Evolutionary conservation across 2,329 filamentous ascomycete genomes (phyloP).

Genomic region (Fusarium metavorans): DNA sequence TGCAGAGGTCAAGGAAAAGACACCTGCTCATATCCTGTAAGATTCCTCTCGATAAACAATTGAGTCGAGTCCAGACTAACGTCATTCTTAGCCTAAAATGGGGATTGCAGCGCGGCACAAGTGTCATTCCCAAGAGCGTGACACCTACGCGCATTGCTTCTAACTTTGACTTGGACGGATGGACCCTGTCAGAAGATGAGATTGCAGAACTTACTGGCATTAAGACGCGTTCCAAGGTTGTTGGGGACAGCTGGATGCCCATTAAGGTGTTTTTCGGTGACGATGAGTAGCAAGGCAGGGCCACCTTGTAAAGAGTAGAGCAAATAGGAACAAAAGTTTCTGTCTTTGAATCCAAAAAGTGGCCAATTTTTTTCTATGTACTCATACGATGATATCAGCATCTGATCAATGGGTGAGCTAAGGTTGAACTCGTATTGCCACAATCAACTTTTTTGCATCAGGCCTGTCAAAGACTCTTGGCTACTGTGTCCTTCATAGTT

Average conservation of each 20-base stretch:
- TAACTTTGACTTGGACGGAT: conserved; percentile 23
- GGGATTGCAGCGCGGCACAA: conserved; percentile 19
- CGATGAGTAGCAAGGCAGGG: background rate
- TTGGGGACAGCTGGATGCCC: conserved; percentile 20
- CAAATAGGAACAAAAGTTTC: background rate
- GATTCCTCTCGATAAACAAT: background rate
- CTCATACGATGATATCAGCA: background rate
- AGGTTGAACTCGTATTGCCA: background rate
- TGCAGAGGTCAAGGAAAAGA: conserved; percentile 12
- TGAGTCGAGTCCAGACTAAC: background rate
- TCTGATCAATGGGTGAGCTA: background rate
- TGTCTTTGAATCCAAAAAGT: background rate
- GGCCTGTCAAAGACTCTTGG: background rate
- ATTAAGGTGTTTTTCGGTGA: conserved; percentile 23
- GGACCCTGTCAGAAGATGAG: conserved; percentile 14
- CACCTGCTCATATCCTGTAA: conserved; percentile 16
- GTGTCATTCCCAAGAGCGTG: conserved; percentile 20
- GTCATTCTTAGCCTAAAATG: conserved; percentile 11
- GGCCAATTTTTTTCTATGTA: background rate
- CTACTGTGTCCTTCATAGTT: background rate
- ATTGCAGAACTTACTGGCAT: conserved; percentile 2
- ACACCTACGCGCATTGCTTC: conserved; percentile 12
- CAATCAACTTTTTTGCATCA: background rate
- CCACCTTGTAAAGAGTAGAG: background rate
- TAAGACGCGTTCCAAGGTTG: conserved; percentile 13